Evolutionary conservation across 176 grass and related monocot genomes (phyloP).

Genomic region (Otatea glauca): DNA sequence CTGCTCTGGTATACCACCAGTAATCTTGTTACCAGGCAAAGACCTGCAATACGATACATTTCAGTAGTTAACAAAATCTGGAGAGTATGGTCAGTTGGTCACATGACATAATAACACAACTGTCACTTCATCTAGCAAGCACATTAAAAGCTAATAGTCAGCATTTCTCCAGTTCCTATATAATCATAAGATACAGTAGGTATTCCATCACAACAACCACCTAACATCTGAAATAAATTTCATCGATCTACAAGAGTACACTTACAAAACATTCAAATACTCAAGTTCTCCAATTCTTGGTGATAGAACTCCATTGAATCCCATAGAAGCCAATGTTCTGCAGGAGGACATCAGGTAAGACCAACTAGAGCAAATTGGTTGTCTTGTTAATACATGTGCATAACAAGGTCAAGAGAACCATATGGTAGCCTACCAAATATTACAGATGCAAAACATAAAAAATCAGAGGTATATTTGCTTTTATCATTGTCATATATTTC

Average conservation of each 20-base stretch:
- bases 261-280: constrained; percentile 92
- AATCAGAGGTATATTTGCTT: not conserved
- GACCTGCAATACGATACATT: constrained; percentile 59
- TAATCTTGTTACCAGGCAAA: constrained; percentile 73
- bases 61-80: constrained; percentile 20
- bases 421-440: constrained; percentile 8
- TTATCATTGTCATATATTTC: not conserved
- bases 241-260: constrained; percentile 20
- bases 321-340: constrained; percentile 94
- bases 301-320: constrained; percentile 87
- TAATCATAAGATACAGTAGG: constrained; percentile 23
- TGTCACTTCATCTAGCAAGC: constrained; percentile 27
- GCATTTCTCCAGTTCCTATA: not conserved
- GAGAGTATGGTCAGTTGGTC: not conserved
- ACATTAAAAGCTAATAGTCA: not conserved
- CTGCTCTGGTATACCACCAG: constrained; percentile 72
- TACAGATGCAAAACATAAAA: not conserved
- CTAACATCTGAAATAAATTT: constrained; percentile 9
- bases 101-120: constrained; percentile 11
- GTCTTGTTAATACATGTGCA: not conserved
- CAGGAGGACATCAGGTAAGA: constrained; percentile 34
- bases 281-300: constrained; percentile 86
- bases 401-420: not conserved
- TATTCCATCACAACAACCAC: constrained; percentile 21
- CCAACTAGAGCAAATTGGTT: constrained; percentile 23